Base-by-base conservation (phyloP, 257 asterid genomes). In the Fraxinus excelsior region DNA sequence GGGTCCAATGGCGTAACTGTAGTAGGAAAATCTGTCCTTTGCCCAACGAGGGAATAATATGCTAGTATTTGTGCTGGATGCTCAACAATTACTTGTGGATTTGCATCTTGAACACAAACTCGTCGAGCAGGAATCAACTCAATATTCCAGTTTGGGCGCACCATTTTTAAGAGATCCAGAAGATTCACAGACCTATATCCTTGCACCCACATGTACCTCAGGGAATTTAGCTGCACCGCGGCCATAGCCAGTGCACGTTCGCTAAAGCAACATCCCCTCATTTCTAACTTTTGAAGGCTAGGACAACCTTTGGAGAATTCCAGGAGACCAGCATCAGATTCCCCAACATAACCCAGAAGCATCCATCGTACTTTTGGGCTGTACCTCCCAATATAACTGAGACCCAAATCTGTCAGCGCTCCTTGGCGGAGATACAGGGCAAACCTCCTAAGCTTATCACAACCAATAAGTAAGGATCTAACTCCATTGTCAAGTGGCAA, bases 21-120 rank as follows among this genome's bases (percentile, higher is more conserved):
- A 3, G 80, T 74, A 0, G 98, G 97, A 81, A 82, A 94, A 82
- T 94, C 98, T 1, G 86, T 89, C 86, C 98, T 88, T 70, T 78
- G 92, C 9, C 98, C 98, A 2, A 97, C 96, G 49, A 94, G 97
- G 0, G 98, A 92, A 84, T 91, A 92, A 73, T 94, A 94, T 0
- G 97, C 97, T 62, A 94, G 92, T 74, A 94, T 88, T 10, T 94
- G 98, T 1, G 97, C 96, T 0, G 94, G 97, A 79, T 92, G 93
- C 69, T 74, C 80, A 7, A 69, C 67, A 25, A 69, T 25, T 4
- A 62, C 73, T 49, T 49, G 78, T 1, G 76, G 89, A 53, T 83
- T 67, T 29, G 64, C 67, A 37, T 82, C 80, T 26, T 8, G 26
- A 31, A 71, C 72, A 29, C 12, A 0, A 32, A 75, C 82, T 31